Base-by-base conservation (phyloP, 2,329 filamentous ascomycete species). In the Biscogniauxia sp. region DNA sequence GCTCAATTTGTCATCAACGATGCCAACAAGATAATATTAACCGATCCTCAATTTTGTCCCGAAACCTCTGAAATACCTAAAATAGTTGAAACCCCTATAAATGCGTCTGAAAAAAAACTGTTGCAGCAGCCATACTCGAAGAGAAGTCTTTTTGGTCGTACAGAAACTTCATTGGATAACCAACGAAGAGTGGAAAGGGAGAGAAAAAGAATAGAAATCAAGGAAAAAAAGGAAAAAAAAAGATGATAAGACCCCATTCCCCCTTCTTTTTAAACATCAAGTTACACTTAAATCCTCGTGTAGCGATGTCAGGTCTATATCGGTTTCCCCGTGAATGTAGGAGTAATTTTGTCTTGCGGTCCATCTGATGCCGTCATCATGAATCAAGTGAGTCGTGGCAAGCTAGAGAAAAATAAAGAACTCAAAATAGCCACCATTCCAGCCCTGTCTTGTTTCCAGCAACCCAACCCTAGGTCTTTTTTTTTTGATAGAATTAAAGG, bases 361-460 rank as follows among this genome's bases (percentile, higher is more conserved):
- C 65, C 65, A 61, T 72, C 68, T 71, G 68, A 71, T 73, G 68
- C 69, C 68, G 65, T 71, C 64, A 64, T 73, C 67, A 62, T 70
- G 64, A 71, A 64, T 69, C 65, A 69, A 69, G 60, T 69, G 65
- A 69, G 65, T 73, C 69, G 64, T 72, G 59, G 58, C 55, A 59
- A 59, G 61, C 45, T 58, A 59, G 57, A 51, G 61, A 55, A 60
- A 45, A 45, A 45, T 15, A 45, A 45, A 45, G 37, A 45, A 45
- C 37, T 45, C 37, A 45, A 45, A 45, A 45, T 45, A 45, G 37
- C 37, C 37, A 45, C 37, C 59, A 65, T 57, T 66, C 58, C 49
- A 55, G 59, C 66, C 66, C 66, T 61, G 54, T 69, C 64, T 67
- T 68, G 58, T 65, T 57, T 66, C 64, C 66, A 53, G 60, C 62